Evolutionary conservation across 2,329 filamentous ascomycete genomes (phyloP).

Genomic region (Fusarium circinatum): DNA sequence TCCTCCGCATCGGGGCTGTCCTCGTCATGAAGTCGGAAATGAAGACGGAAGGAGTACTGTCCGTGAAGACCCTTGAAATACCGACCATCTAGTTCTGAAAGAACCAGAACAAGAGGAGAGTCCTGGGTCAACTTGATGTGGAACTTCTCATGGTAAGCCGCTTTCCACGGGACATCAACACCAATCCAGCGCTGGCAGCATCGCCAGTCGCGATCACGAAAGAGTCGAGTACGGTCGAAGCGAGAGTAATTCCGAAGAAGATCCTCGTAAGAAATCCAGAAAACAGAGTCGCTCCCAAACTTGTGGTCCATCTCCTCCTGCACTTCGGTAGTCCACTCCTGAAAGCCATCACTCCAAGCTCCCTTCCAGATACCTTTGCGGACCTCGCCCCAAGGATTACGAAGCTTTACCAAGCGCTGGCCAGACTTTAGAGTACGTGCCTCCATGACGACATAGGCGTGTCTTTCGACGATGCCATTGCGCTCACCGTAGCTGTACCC

Average conservation of each 20-base stretch:
- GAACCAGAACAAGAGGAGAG: constrained; percentile 67
- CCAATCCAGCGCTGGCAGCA: constrained; percentile 69
- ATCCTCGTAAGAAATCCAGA: constrained; percentile 72
- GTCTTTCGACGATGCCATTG: constrained; percentile 66
- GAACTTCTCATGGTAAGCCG: constrained; percentile 71
- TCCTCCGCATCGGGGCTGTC: constrained; percentile 51
- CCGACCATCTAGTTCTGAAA: constrained; percentile 71
- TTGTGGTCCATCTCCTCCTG: constrained; percentile 67
- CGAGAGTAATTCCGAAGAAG: constrained; percentile 70
- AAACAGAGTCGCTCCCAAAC: constrained; percentile 70
- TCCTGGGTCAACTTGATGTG: constrained; percentile 65
- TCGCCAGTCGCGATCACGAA: constrained; percentile 66
- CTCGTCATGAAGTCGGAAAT: constrained; percentile 61
- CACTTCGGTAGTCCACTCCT: constrained; percentile 69
- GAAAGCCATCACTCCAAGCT: constrained; percentile 68
- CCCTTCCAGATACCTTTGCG: constrained; percentile 70
- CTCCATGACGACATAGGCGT: constrained; percentile 71
- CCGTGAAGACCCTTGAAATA: constrained; percentile 71
- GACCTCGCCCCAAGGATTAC: constrained; percentile 69
- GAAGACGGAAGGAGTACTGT: constrained; percentile 63
- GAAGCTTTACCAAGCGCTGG: constrained; percentile 65
- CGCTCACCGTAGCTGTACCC: constrained; percentile 70
- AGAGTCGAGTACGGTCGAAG: constrained; percentile 72
- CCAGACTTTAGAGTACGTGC: constrained; percentile 63
- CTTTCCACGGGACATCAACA: constrained; percentile 70